Percentiles rank a stretch among this genome's conserved stretches.
Evolutionary conservation across 495 filamentous ascomycete genomes (phyloP).

Genomic region (Neurospora pannonica): DNA sequence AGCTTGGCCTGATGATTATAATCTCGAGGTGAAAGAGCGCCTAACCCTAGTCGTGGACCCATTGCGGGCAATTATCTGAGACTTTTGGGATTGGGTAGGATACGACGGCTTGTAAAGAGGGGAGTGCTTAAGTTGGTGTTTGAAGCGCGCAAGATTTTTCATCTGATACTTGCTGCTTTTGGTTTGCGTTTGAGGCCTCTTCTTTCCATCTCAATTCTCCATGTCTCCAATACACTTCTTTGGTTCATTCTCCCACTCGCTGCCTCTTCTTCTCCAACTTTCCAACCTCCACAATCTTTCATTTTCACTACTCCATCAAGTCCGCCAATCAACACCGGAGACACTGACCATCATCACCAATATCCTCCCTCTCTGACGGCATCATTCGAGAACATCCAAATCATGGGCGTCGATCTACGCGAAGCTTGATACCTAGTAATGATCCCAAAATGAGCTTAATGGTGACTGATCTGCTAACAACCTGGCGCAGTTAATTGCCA

Average conservation of each 20-base stretch:
- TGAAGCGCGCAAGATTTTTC: not conserved
- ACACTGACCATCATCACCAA: not conserved
- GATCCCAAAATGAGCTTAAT: not conserved
- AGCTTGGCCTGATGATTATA: not conserved
- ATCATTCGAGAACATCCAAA: not conserved
- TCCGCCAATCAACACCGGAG: not conserved
- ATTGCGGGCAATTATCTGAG: not conserved
- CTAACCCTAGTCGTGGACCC: not conserved
- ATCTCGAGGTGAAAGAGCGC: not conserved
- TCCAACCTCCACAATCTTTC: not conserved
- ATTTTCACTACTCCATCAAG: not conserved
- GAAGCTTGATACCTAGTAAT: not conserved
- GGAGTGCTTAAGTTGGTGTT: not conserved
- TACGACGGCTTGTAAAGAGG: not conserved
- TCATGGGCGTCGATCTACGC: not conserved
- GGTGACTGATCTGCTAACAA: not conserved
- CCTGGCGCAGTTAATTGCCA: not conserved
- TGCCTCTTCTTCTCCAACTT: not conserved
- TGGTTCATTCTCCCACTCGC: not conserved
- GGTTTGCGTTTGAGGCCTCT: not conserved
- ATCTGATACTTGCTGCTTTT: not conserved
- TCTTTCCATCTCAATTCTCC: not conserved
- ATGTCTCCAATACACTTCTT: not conserved
- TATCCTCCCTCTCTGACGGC: not conserved
- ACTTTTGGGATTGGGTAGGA: not conserved